Evolutionary conservation across 495 filamentous ascomycete species (phyloP).

Genomic region (Xylaria venustula): DNA sequence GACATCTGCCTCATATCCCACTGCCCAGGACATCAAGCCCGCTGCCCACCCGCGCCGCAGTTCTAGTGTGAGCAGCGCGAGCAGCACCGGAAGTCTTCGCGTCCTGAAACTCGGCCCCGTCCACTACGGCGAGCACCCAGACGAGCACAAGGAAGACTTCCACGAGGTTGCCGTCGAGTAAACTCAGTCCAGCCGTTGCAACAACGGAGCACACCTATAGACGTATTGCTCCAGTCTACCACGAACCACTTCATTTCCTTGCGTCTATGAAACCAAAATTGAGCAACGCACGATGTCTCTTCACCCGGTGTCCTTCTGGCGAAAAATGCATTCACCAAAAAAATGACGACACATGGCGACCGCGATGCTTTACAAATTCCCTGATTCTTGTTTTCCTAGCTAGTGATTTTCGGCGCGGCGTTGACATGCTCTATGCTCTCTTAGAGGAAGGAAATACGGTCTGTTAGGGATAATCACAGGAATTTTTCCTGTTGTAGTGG

Average conservation of each 20-base stretch:
- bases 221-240: no score
- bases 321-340: background rate
- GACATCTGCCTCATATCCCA: slow-evolving; percentile 44
- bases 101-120: slow-evolving; percentile 52
- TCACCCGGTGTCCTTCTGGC: background rate
- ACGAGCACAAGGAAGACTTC: slow-evolving; percentile 43
- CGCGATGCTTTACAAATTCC: background rate
- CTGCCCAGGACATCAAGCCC: slow-evolving; percentile 30
- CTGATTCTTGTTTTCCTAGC: background rate
- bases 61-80: slow-evolving; percentile 30
- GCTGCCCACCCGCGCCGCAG: slow-evolving; percentile 22
- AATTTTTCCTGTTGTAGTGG: no score
- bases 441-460: background rate
- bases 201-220: background rate
- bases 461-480: no score
- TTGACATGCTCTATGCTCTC: slow-evolving; percentile 5
- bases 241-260: slow-evolving; percentile 2
- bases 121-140: slow-evolving; percentile 48
- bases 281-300: background rate
- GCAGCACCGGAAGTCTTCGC: slow-evolving; percentile 27
- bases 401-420: slow-evolving; percentile 1
- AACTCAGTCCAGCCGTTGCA: background rate
- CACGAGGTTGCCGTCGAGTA: slow-evolving; percentile 44
- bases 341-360: background rate
- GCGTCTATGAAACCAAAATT: background rate